A percentile compares a stretch with the other conserved stretches of the same genome.
Conservation (phyloP, 2,329 filamentous ascomycete species). For the Xenosphaeropsis pyriputrescens region DNA sequence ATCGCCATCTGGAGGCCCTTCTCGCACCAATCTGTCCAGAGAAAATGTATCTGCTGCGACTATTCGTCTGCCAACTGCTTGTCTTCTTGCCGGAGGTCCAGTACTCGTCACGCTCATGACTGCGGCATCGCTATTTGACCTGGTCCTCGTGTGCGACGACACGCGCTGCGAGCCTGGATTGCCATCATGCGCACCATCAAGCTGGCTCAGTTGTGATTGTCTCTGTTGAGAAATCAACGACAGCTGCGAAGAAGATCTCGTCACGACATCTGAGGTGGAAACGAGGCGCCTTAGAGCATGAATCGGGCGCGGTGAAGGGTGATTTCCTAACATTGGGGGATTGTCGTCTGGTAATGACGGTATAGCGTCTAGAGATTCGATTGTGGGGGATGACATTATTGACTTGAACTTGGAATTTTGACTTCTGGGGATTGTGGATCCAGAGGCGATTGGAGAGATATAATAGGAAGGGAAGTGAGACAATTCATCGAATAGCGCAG, state of each 20-base stretch:
- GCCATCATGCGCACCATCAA: background rate
- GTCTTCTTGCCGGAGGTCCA: conserved; percentile 27
- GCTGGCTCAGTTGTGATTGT: conserved; percentile 25
- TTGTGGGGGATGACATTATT: too few relatives aligned
- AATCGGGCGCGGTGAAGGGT: conserved; percentile 46
- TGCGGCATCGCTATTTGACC: conserved; percentile 62
- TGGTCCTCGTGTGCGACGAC: conserved; percentile 30
- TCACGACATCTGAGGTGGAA: too few relatives aligned
- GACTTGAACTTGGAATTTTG: too few relatives aligned
- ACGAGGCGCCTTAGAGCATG: conserved; percentile 38
- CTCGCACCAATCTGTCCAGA: conserved; percentile 64
- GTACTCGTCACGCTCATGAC: conserved; percentile 20
- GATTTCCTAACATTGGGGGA: too few relatives aligned
- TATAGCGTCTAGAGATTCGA: too few relatives aligned
- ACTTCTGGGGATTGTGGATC: too few relatives aligned
- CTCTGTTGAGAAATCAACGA: conserved; percentile 51
- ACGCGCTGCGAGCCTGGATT: too few relatives aligned
- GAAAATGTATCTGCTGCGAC: conserved; percentile 39
- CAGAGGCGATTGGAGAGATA: too few relatives aligned
- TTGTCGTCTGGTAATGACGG: too few relatives aligned
- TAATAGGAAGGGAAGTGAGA: too few relatives aligned
- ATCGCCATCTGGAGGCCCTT: conserved; percentile 64
- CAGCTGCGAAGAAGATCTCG: conserved; percentile 25
- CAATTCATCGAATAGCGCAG: too few relatives aligned
- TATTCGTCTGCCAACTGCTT: conserved; percentile 27